These are phyloP conservation scores for Alternaria postmessia DNA, from an alignment of 2,329 filamentous ascomycete species.

Conservation along the genomic window DNA sequence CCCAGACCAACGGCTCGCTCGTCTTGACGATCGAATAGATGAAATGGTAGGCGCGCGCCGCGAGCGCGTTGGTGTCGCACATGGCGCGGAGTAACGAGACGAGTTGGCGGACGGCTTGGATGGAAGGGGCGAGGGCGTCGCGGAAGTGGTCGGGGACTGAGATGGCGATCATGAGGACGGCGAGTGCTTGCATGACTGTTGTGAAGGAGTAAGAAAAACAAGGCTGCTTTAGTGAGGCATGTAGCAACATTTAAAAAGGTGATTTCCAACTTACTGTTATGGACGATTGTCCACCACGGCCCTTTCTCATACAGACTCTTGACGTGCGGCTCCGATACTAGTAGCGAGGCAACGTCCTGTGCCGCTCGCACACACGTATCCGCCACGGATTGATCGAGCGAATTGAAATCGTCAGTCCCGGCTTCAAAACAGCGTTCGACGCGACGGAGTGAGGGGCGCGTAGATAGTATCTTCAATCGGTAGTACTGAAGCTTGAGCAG, in stretches of 20 bases:
- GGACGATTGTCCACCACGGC: constrained; percentile 52
- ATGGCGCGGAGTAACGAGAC: constrained; percentile 38
- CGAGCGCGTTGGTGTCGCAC: constrained; percentile 28
- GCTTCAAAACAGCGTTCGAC: constrained; percentile 37
- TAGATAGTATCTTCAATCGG: constrained; percentile 43
- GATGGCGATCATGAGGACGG: constrained; percentile 47
- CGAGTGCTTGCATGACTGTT: constrained; percentile 46
- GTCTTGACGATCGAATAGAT: constrained; percentile 17
- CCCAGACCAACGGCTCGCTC: constrained; percentile 11
- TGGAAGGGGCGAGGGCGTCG: background rate
- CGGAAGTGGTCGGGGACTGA: constrained; percentile 25
- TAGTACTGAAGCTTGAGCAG: constrained; percentile 39
- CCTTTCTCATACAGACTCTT: constrained; percentile 20
- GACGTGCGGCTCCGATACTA: constrained; percentile 34
- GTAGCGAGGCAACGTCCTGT: constrained; percentile 33
- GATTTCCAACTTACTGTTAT: constrained; percentile 23
- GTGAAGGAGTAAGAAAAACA: too few species aligned
- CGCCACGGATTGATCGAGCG: constrained; percentile 41
- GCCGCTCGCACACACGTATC: constrained; percentile 44
- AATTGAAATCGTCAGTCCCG: constrained; percentile 34
- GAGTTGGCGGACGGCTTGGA: constrained; percentile 8
- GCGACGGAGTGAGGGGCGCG: constrained; percentile 47
- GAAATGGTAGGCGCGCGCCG: constrained; percentile 33
- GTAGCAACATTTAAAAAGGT: too few species aligned
- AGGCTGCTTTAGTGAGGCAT: too few species aligned